Conservation (phyloP, 352 stramenopile genomes). For the Globisporangium yorkense region DNA sequence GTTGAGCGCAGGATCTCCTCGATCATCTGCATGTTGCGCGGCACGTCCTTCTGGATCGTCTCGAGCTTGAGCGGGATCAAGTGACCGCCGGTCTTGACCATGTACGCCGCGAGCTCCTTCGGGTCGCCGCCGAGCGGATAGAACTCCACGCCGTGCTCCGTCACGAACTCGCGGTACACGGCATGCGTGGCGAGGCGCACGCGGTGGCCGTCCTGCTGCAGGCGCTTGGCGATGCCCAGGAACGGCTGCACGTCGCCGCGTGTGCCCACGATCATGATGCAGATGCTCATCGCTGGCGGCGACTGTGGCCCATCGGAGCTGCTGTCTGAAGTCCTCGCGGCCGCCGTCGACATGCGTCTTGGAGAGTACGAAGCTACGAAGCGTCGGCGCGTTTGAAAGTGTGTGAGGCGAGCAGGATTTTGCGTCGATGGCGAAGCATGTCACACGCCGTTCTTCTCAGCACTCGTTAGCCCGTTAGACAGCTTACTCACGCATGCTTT, state of each 20-base stretch:
- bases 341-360: neutral
- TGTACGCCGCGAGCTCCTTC: slow-evolving; percentile 85
- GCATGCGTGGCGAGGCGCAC: slow-evolving; percentile 90
- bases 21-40: slow-evolving; percentile 87
- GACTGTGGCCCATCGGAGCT: neutral
- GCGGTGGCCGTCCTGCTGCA: slow-evolving; percentile 83
- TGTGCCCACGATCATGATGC: slow-evolving; percentile 88
- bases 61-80: slow-evolving; percentile 66
- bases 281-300: slow-evolving; percentile 51
- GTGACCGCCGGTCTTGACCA: slow-evolving; percentile 85
- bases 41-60: slow-evolving; percentile 59
- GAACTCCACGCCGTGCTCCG: slow-evolving; percentile 65
- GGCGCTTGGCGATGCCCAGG: slow-evolving; percentile 75
- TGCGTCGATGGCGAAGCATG: too few relatives aligned
- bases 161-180: slow-evolving; percentile 82
- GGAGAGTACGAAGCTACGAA: too few relatives aligned
- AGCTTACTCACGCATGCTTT: too few relatives aligned
- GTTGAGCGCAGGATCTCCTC: slow-evolving; percentile 84
- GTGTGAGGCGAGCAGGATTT: too few relatives aligned
- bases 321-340: neutral
- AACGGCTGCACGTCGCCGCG: slow-evolving; percentile 87
- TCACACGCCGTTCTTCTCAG: too few relatives aligned
- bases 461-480: too few relatives aligned
- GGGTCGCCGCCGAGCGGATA: slow-evolving; percentile 72
- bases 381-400: too few relatives aligned